Evolutionary conservation across 495 filamentous ascomycete genomes (phyloP).

Genomic region (Penicillium subrubescens): DNA sequence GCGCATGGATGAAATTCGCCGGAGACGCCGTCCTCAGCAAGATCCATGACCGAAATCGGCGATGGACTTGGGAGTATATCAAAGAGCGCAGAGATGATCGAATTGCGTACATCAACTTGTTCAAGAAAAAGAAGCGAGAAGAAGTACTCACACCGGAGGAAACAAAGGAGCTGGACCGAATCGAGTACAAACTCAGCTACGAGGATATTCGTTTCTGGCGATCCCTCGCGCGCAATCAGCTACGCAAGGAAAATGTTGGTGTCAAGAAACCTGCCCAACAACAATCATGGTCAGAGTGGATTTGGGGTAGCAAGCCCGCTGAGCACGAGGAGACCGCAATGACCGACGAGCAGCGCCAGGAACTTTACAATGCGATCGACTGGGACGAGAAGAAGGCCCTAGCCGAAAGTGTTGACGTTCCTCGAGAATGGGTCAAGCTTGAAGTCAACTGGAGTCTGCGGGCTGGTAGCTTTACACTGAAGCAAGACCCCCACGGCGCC

Average conservation of each 20-base stretch:
- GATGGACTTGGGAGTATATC: conserved; percentile 95
- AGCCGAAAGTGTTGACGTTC: conserved; percentile 82
- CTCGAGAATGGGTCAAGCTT: conserved; percentile 86
- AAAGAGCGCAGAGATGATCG: conserved; percentile 89
- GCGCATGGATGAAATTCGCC: conserved; percentile 89
- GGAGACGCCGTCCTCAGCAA: conserved; percentile 84
- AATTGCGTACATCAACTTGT: conserved; percentile 83
- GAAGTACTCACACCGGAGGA: conserved; percentile 72
- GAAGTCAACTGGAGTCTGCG: conserved; percentile 87
- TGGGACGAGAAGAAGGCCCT: conserved; percentile 96
- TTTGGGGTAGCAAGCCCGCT: conserved; percentile 78
- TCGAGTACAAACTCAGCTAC: conserved; percentile 89
- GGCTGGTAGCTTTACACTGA: conserved; percentile 91
- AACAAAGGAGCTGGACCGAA: conserved; percentile 65
- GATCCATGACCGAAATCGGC: conserved; percentile 87
- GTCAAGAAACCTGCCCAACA: conserved; percentile 64
- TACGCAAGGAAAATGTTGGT: conserved; percentile 90
- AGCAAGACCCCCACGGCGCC: conserved; percentile 79
- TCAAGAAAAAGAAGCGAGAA: conserved; percentile 88
- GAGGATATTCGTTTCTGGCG: conserved; percentile 98
- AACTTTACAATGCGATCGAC: conserved; percentile 95
- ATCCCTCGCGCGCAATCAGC: conserved; percentile 88
- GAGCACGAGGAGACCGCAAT: conserved; percentile 75
- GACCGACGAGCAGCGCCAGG: conserved; percentile 93
- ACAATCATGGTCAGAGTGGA: conserved; percentile 86